Conservation (phyloP, 2,329 filamentous ascomycete genomes). For the Colletotrichum sp. region DNA sequence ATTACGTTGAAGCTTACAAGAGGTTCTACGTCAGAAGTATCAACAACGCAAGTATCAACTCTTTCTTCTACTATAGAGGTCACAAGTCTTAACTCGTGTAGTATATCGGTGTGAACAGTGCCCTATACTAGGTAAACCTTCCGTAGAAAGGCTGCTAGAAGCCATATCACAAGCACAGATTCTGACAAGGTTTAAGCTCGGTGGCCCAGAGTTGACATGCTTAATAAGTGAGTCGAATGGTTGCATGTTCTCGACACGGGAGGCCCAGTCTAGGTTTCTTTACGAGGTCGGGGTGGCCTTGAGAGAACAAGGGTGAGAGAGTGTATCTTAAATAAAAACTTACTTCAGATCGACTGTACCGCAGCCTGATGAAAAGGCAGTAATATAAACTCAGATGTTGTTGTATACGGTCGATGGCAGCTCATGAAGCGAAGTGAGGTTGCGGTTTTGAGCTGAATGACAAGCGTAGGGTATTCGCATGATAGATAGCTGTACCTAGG, state of each 20-base stretch:
- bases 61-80: background rate
- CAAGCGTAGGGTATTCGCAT: background rate
- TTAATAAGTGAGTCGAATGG: background rate
- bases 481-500: background rate
- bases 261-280: background rate
- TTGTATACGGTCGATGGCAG: background rate
- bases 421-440: background rate
- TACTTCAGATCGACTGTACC: background rate
- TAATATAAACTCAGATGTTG: background rate
- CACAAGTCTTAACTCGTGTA: background rate
- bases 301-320: background rate
- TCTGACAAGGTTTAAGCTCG: background rate
- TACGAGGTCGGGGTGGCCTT: background rate
- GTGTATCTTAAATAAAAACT: background rate
- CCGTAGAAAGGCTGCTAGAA: background rate
- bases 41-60: background rate
- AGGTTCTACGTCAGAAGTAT: background rate
- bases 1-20: background rate
- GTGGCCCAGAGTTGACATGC: background rate
- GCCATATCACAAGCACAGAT: background rate
- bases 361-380: background rate
- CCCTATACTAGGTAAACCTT: background rate
- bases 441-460: background rate
- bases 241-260: background rate
- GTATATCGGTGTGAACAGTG: background rate